phyloP scores from a whole-genome alignment of 164 flowering plant species.

The Magnolia kwangsiensis region DNA sequence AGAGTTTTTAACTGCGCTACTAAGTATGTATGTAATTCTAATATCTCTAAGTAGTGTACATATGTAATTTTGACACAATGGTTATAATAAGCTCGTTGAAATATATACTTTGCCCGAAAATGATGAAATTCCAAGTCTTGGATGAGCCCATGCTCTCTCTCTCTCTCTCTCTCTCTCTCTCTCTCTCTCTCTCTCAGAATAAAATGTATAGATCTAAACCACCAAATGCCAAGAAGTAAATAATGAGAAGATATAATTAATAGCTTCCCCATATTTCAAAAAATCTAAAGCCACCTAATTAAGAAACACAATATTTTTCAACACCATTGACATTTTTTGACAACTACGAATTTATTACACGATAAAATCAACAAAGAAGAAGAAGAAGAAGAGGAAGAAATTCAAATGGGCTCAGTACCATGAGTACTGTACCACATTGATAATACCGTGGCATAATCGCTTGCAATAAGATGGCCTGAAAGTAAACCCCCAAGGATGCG shows the following conservation, averaged over 20 bases:
- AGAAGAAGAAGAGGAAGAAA: neutral
- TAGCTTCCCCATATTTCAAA: neutral
- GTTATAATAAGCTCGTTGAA: no score
- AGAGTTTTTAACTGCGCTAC: no score
- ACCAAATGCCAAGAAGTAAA: neutral
- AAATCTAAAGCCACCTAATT: neutral
- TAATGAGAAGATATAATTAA: neutral
- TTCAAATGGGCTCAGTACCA: neutral
- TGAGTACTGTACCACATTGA: neutral
- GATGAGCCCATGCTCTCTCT: neutral
- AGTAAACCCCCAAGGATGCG: conserved; percentile 93
- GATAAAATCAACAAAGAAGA: neutral
- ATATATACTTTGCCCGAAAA: no score
- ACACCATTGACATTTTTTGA: neutral
- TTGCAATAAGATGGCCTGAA: conserved; percentile 96
- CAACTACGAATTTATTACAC: neutral
- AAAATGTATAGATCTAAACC: no score
- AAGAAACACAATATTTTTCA: neutral
- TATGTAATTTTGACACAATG: no score
- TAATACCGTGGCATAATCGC: conserved; percentile 89
- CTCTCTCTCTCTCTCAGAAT: neutral
- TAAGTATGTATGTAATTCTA: no score
- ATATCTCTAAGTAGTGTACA: no score
- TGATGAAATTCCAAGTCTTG: no score
- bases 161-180: conserved; percentile 2